These are phyloP conservation scores for Neurospora sp. DNA, from an alignment of 495 filamentous ascomycete genomes.

Conservation along the genomic window DNA sequence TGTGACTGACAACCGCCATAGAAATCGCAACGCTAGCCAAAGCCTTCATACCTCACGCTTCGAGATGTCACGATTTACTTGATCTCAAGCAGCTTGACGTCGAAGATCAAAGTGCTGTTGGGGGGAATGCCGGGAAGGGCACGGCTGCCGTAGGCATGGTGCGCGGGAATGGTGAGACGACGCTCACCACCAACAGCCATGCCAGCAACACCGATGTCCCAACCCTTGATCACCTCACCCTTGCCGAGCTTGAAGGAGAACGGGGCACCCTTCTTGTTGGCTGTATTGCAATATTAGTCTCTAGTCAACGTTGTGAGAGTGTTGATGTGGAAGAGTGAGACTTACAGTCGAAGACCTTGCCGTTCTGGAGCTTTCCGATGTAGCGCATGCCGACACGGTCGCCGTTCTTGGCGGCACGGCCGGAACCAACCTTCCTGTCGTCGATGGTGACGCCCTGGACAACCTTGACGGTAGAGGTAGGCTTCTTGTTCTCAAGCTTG, in stretches of 20 bases:
- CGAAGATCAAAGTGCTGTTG: constrained; percentile 87
- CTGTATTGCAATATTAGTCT: constrained; percentile 35
- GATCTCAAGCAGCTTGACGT: constrained; percentile 75
- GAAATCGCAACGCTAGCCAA: neutral
- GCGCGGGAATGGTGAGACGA: constrained; percentile 74
- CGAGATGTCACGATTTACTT: constrained; percentile 31
- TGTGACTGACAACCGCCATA: neutral
- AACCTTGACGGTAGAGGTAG: constrained; percentile 56
- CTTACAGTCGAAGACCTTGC: constrained; percentile 89
- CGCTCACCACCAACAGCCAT: constrained; percentile 92
- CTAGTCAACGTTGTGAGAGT: neutral
- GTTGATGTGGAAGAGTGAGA: constrained; percentile 11
- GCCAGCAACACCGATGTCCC: constrained; percentile 88
- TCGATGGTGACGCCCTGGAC: constrained; percentile 85
- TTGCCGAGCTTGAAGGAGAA: constrained; percentile 90
- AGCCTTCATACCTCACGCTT: neutral
- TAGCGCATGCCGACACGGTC: constrained; percentile 87
- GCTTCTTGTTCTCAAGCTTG: constrained; percentile 32
- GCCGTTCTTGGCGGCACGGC: constrained; percentile 72
- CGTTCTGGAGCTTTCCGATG: constrained; percentile 87
- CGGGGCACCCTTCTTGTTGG: constrained; percentile 95
- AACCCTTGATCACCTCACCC: constrained; percentile 96
- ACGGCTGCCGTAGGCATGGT: constrained; percentile 80
- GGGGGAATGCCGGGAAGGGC: constrained; percentile 67
- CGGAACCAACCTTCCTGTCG: constrained; percentile 84